Evolutionary conservation across 2,329 filamentous ascomycete species (phyloP).

Genomic region (Teratosphaeria zuluensis): DNA sequence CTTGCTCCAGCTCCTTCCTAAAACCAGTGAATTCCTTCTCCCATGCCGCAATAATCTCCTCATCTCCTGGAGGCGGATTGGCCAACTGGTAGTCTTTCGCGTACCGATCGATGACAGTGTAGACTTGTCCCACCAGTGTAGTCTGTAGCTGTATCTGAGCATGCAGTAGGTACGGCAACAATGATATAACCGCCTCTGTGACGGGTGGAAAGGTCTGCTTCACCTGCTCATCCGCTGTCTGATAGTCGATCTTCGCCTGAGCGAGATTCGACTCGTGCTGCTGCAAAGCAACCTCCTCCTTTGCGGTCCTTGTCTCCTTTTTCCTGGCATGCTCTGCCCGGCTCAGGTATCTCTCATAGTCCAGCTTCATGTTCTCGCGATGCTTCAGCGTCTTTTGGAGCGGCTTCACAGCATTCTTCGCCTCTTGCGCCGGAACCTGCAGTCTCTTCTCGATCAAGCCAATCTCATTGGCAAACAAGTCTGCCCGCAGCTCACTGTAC

Average conservation of each 20-base stretch:
- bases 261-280: slow-evolving; percentile 64
- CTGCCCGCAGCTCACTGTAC: slow-evolving; percentile 61
- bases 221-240: slow-evolving; percentile 64
- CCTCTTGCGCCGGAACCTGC: slow-evolving; percentile 59
- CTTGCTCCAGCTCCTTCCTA: slow-evolving; percentile 56
- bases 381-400: slow-evolving; percentile 79
- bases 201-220: slow-evolving; percentile 62
- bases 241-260: slow-evolving; percentile 58
- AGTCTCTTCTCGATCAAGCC: slow-evolving; percentile 60
- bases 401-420: slow-evolving; percentile 58
- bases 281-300: slow-evolving; percentile 60
- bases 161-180: slow-evolving; percentile 63
- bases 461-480: slow-evolving; percentile 59
- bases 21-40: slow-evolving; percentile 52
- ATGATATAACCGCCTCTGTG: slow-evolving; percentile 58
- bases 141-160: slow-evolving; percentile 69
- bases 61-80: slow-evolving; percentile 62
- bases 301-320: slow-evolving; percentile 60
- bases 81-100: slow-evolving; percentile 60
- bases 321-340: slow-evolving; percentile 59
- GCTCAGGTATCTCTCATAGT: slow-evolving; percentile 69
- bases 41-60: slow-evolving; percentile 60
- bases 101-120: slow-evolving; percentile 66
- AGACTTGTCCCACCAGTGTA: slow-evolving; percentile 64
- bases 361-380: slow-evolving; percentile 69